These are phyloP conservation scores for Didymella lethalis DNA, from an alignment of 2,329 filamentous ascomycete species.

Conservation along the genomic window DNA sequence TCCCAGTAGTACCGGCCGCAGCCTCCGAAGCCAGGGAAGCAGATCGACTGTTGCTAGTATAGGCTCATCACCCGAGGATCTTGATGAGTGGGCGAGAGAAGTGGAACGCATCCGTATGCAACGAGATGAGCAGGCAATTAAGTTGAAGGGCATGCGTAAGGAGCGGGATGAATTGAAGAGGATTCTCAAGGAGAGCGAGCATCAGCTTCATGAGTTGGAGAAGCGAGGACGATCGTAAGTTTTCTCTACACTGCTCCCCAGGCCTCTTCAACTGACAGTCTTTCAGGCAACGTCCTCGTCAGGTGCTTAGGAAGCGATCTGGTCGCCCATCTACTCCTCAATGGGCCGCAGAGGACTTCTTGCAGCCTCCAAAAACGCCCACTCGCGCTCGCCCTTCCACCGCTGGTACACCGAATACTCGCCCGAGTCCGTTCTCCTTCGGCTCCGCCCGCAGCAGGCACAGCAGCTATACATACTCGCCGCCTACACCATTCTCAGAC, in stretches of 20 bases:
- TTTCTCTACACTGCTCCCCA: background rate
- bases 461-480: slow-evolving; percentile 20
- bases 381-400: slow-evolving; percentile 24
- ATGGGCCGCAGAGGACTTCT: slow-evolving; percentile 15
- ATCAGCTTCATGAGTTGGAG: slow-evolving; percentile 44
- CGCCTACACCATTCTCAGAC: slow-evolving; percentile 15
- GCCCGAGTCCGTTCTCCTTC: slow-evolving; percentile 20
- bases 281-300: slow-evolving; percentile 24
- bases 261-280: background rate
- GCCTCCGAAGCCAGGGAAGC: slow-evolving; percentile 22
- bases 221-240: slow-evolving; percentile 20
- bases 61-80: slow-evolving; percentile 28
- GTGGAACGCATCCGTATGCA: slow-evolving; percentile 47
- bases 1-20: slow-evolving; percentile 21
- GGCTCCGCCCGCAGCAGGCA: slow-evolving; percentile 22
- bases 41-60: slow-evolving; percentile 34
- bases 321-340: slow-evolving; percentile 14
- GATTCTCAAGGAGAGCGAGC: slow-evolving; percentile 43
- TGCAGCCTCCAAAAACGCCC: slow-evolving; percentile 14
- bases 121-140: slow-evolving; percentile 43
- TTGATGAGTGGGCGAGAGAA: slow-evolving; percentile 43
- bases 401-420: slow-evolving; percentile 9
- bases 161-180: slow-evolving; percentile 42
- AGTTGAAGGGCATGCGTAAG: slow-evolving; percentile 46
- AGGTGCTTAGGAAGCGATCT: slow-evolving; percentile 29